A percentile compares a stretch with the other conserved stretches of the same genome.
phyloP scores from a whole-genome alignment of 2,329 filamentous ascomycete species.

The Pseudogymnoascus sp. region DNA sequence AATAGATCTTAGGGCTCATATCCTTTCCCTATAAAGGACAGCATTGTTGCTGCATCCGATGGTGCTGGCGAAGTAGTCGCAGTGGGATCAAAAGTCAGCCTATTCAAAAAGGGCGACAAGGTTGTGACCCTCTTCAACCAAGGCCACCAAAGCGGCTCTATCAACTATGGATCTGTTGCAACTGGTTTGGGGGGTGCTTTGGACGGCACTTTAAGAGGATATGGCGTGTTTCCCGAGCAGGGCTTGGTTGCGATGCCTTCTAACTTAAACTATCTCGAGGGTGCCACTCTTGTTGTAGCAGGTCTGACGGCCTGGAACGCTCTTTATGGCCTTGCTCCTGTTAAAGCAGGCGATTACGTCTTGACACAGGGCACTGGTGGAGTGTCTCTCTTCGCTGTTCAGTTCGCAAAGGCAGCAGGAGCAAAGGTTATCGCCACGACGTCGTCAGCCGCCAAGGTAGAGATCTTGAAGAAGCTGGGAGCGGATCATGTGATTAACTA shows the following conservation, averaged over 20 bases:
- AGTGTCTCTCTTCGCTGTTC: slow-evolving; percentile 32
- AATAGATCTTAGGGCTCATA: slow-evolving; percentile 17
- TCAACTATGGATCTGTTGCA: slow-evolving; percentile 18
- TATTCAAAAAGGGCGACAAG: slow-evolving; percentile 52
- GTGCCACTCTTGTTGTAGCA: slow-evolving; percentile 44
- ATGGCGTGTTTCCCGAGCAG: slow-evolving; percentile 44
- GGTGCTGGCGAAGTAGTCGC: slow-evolving; percentile 40
- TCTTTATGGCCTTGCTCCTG: slow-evolving; percentile 40
- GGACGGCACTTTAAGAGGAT: slow-evolving; percentile 40
- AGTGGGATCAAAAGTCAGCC: slow-evolving; percentile 48
- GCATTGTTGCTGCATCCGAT: slow-evolving; percentile 32
- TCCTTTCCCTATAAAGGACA: slow-evolving; percentile 20
- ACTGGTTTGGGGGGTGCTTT: slow-evolving; percentile 52
- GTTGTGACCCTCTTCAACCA: slow-evolving; percentile 52
- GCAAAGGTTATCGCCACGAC: slow-evolving; percentile 38
- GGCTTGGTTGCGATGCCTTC: slow-evolving; percentile 54
- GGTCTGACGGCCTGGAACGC: slow-evolving; percentile 52
- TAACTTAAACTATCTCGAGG: slow-evolving; percentile 40
- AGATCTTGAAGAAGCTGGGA: slow-evolving; percentile 33
- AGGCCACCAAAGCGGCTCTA: slow-evolving; percentile 31
- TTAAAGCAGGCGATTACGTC: slow-evolving; percentile 32
- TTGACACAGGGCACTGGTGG: slow-evolving; percentile 39
- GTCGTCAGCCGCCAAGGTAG: slow-evolving; percentile 31
- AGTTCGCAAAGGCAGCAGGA: slow-evolving; percentile 36
- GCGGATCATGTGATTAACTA: slow-evolving; percentile 41